These are phyloP conservation scores for Pichia norvegensis DNA, from an alignment of 1,139 yeast species.

Conservation along the genomic window DNA sequence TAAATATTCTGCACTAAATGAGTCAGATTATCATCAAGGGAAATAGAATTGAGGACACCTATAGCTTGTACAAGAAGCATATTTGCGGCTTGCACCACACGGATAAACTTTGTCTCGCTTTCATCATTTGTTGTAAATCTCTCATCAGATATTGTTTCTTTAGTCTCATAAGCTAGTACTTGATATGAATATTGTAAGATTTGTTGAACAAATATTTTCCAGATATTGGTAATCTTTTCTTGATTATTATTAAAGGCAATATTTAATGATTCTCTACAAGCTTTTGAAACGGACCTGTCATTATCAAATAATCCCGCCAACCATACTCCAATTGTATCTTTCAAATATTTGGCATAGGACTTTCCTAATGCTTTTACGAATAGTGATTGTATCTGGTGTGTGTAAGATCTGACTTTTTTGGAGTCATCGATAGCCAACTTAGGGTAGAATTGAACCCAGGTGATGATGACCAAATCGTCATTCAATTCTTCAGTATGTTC, in stretches of 20 bases:
- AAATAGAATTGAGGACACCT: slow-evolving; percentile 6
- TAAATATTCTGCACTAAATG: slow-evolving; percentile 27
- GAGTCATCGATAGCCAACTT: slow-evolving; percentile 69
- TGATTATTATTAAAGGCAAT: slow-evolving; percentile 50
- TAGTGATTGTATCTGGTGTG: slow-evolving; percentile 59
- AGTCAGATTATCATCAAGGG: slow-evolving; percentile 22
- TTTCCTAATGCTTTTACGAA: slow-evolving; percentile 50
- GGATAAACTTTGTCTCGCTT: slow-evolving; percentile 53
- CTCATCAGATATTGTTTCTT: slow-evolving; percentile 64
- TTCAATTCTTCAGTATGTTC: slow-evolving; percentile 21
- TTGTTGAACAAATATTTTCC: slow-evolving; percentile 51
- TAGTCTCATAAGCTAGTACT: slow-evolving; percentile 48
- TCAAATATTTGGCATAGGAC: slow-evolving; percentile 53
- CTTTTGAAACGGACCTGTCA: slow-evolving; percentile 51
- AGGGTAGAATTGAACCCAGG: slow-evolving; percentile 81
- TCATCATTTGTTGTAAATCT: slow-evolving; percentile 65
- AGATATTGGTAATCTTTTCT: slow-evolving; percentile 51
- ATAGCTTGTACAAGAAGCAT: slow-evolving; percentile 34
- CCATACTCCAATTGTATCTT: slow-evolving; percentile 67
- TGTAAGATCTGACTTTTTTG: slow-evolving; percentile 48
- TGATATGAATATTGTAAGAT: slow-evolving; percentile 50
- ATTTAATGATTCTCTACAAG: slow-evolving; percentile 42
- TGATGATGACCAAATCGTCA: slow-evolving; percentile 45
- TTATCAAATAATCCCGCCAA: slow-evolving; percentile 61
- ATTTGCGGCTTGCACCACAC: slow-evolving; percentile 50